Base-by-base conservation (phyloP, 1,284 basidiomycete species). In the Somion occarium region DNA sequence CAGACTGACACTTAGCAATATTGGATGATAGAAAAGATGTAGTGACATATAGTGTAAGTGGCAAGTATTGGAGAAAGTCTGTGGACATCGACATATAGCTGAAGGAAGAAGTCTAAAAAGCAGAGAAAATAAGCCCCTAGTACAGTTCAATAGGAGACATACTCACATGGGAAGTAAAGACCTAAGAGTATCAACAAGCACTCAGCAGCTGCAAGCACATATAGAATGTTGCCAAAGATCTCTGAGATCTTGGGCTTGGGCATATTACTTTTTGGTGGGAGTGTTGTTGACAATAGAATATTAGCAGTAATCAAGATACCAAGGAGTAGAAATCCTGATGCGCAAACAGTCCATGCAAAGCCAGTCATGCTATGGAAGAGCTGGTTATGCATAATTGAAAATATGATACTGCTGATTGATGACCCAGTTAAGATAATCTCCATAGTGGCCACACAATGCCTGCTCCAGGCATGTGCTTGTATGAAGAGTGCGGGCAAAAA, bases 401-500 rank as follows among this genome's bases (percentile, higher is more conserved):
- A 58, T 12, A 64, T 46, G 23, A 66, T 44, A 11, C 64, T 64
- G 15, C 64, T 63, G 26, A 56, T 20, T 5, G 62, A 61, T 1
- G 58, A 54, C n/a, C 63, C 68, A 15, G 64, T 60, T 38, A 70
- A 61, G 11, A 61, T 57, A 30, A 61, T 48, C 13, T 59, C 60
- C 49, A 59, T 58, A 2, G 58, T 59, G 2, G 56, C 48, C 1
- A 58, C 48, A 0, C 58, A 45, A 2, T 50, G 38, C 13, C 43
- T 44, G 24, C 46, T 38, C 49, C 49, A 61, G 45, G 74, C 72
- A 47, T 78, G 76, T 2, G 74, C 15, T 34, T 34, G 30, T 34
- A 34, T 15, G 30, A 15, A 34, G 7, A 34, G 7, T 5, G 55
- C 53, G 7, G 73, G 75, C 18, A 74, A 59, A 48, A 72, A 75